These are phyloP conservation scores for Elsinoe batatas DNA, from an alignment of 2,329 filamentous ascomycete genomes.

Conservation along the genomic window DNA sequence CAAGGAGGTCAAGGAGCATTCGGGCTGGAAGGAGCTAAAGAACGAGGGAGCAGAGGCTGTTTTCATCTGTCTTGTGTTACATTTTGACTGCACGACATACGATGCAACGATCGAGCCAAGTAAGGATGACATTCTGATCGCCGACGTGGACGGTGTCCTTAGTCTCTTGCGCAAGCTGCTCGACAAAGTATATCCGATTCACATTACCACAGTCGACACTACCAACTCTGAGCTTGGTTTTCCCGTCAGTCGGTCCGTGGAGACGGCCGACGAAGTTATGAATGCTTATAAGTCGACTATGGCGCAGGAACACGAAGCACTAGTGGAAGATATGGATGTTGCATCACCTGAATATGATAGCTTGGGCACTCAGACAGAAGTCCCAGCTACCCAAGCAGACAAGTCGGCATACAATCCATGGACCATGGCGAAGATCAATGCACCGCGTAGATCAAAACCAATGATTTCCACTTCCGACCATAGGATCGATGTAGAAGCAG, in stretches of 20 bases:
- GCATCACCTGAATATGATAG: background rate
- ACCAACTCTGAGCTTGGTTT: background rate
- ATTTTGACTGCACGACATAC: slow-evolving; percentile 53
- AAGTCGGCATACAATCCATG: slow-evolving; percentile 35
- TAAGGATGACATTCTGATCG: slow-evolving; percentile 64
- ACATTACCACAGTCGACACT: background rate
- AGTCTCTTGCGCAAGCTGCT: slow-evolving; percentile 37
- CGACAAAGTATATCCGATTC: slow-evolving; percentile 25
- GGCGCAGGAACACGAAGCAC: background rate
- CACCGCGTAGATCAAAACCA: slow-evolving; percentile 20
- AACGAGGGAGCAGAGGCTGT: slow-evolving; percentile 34
- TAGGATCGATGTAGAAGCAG: slow-evolving; percentile 8
- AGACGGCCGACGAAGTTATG: background rate
- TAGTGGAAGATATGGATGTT: too few relatives aligned
- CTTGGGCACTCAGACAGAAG: slow-evolving; percentile 14
- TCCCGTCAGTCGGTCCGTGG: too few relatives aligned
- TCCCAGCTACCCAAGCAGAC: slow-evolving; percentile 19
- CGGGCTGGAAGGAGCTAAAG: slow-evolving; percentile 27
- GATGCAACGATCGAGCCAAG: slow-evolving; percentile 62
- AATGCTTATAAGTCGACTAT: background rate
- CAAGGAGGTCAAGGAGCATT: slow-evolving; percentile 42
- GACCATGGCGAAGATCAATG: slow-evolving; percentile 41
- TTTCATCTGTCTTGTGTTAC: slow-evolving; percentile 56
- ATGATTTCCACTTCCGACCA: slow-evolving; percentile 9
- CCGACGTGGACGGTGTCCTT: slow-evolving; percentile 42